These are phyloP conservation scores for Talaromyces marneffei DNA, from an alignment of 2,329 filamentous ascomycete species.

Conservation along the genomic window DNA sequence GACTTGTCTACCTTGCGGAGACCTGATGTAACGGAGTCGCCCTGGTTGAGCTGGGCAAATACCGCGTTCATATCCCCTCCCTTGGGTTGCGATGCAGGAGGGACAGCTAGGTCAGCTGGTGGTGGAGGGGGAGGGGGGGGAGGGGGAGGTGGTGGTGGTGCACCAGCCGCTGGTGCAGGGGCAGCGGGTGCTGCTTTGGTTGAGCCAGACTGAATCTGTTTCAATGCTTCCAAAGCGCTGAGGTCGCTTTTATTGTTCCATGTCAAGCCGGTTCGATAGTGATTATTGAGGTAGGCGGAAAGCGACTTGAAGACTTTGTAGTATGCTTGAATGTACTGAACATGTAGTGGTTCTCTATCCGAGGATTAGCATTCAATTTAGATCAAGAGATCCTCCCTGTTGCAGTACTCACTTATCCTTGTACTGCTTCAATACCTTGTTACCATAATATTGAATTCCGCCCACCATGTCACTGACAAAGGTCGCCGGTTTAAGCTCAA, in stretches of 20 bases:
- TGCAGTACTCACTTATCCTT: slow-evolving; percentile 63
- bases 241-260: slow-evolving; percentile 79
- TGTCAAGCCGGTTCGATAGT: slow-evolving; percentile 69
- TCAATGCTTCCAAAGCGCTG: slow-evolving; percentile 64
- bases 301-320: slow-evolving; percentile 85
- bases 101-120: slow-evolving; percentile 41
- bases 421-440: slow-evolving; percentile 83
- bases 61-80: slow-evolving; percentile 71
- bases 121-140: slow-evolving; percentile 42
- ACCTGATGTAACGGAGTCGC: slow-evolving; percentile 77
- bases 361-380: neutral
- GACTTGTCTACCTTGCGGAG: slow-evolving; percentile 91
- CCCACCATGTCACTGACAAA: slow-evolving; percentile 78
- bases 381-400: neutral
- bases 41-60: slow-evolving; percentile 86
- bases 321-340: slow-evolving; percentile 89
- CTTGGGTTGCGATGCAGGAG: slow-evolving; percentile 28
- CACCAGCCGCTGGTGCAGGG: slow-evolving; percentile 10
- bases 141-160: slow-evolving; percentile 34
- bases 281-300: slow-evolving; percentile 73
- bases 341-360: slow-evolving; percentile 66
- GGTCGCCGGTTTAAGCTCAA: slow-evolving; percentile 75
- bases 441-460: slow-evolving; percentile 88
- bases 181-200: slow-evolving; percentile 15
- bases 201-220: slow-evolving; percentile 47